Evolutionary conservation across 441 rosid species (phyloP), one percentile per base, ranked within the genome.

Genomic region (Cnidoscolus chayamansa): DNA sequence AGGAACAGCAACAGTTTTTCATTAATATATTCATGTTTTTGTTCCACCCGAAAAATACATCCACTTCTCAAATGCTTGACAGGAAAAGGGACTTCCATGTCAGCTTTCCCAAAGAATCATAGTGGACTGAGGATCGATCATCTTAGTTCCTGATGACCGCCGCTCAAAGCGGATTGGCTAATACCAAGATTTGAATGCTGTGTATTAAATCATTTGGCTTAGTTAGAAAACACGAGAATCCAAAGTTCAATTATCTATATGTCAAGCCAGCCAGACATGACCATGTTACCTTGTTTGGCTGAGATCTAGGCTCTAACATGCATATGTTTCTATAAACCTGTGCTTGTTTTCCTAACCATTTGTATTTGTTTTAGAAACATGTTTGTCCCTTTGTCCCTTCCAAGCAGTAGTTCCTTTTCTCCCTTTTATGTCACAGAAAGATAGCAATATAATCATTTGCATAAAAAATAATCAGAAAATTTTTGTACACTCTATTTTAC

Each of bases 221-320:
- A 10, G 30, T 9, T 11, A 1, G 4, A 64, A 8, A 15, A 50
- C 10, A 13, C 4, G 15, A n/a, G 5, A 32, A 57, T 48, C 58
- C 31, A 63, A 73, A 35, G 65, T 56, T 13, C 45, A 62, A 63
- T 68, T 15, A 51, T 66, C 7, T 31, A 40, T 6, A 6, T 40
- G 13, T 12, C 0, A 40, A 50, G 12, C 45, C 45, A 64, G 63
- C 45, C 47, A 76, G 83, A 84, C 89, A 82, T 80, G 83, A 50
- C 74, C 88, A 88, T 84, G 92, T 87, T 87, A 83, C 86, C 76
- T 63, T 81, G 80, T 70, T 76, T 58, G 70, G 65, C 74, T 81
- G 72, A 71, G 65, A 78, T 74, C 80, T 73, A 76, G 48, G 43
- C 16, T 48, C 13, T 3, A 43, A 40, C n/a, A 54, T 30, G 71